phyloP scores from a whole-genome alignment of 495 filamentous ascomycete species.

The Lindgomyces ingoldianus region DNA sequence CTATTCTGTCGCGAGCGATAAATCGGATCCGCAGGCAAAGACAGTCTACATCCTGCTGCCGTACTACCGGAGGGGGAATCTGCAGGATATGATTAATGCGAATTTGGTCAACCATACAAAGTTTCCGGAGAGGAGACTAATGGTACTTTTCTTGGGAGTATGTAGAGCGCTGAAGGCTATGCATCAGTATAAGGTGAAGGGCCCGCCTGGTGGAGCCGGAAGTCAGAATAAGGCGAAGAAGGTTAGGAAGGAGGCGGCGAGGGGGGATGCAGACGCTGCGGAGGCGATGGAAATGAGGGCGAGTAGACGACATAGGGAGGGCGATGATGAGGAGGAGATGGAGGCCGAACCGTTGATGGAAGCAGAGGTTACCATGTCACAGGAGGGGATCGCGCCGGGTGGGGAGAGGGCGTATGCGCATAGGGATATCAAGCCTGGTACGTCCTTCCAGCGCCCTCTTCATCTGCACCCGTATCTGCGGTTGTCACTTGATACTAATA shows the following conservation, averaged over 20 bases:
- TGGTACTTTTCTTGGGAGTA: constrained; percentile 89
- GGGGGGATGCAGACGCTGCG: constrained; percentile 60
- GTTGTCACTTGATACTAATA: no score
- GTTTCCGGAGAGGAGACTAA: constrained; percentile 85
- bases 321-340: constrained; percentile 67
- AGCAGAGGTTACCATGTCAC: constrained; percentile 70
- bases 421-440: constrained; percentile 96
- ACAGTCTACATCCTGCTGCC: constrained; percentile 96
- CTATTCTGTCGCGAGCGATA: constrained; percentile 68
- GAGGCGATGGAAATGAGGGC: constrained; percentile 55
- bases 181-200: constrained; percentile 79
- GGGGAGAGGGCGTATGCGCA: constrained; percentile 84
- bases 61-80: constrained; percentile 90
- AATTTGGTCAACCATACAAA: constrained; percentile 95
- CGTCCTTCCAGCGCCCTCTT: background rate
- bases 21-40: constrained; percentile 68
- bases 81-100: constrained; percentile 97
- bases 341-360: constrained; percentile 83
- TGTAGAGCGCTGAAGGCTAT: constrained; percentile 84
- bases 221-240: constrained; percentile 60
- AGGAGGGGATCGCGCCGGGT: constrained; percentile 71
- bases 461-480: no score
- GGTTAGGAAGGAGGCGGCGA: constrained; percentile 60
- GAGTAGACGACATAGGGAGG: constrained; percentile 40
- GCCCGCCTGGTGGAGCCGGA: constrained; percentile 53